Percentiles rank a stretch among this genome's conserved stretches.
phyloP scores from a whole-genome alignment of 306 rosid species.

The Corylus americana region DNA sequence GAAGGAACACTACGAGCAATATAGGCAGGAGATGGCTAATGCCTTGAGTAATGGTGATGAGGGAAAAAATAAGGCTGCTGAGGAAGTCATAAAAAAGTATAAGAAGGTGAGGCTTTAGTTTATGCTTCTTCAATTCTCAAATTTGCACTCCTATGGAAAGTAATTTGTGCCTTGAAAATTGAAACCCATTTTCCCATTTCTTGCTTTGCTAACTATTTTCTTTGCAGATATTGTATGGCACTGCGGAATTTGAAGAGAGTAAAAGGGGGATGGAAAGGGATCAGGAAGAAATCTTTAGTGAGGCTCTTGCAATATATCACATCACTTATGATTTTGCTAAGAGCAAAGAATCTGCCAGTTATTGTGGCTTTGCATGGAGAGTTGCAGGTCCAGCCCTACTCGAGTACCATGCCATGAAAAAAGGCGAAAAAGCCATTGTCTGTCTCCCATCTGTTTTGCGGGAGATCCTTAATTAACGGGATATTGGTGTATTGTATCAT shows the following conservation, averaged over 20 bases:
- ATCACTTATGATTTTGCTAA: slow-evolving; percentile 51
- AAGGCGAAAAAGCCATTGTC: slow-evolving; percentile 24
- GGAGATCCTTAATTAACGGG: slow-evolving; percentile 35
- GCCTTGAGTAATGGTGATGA: slow-evolving; percentile 18
- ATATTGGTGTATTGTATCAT: neutral
- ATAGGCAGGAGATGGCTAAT: slow-evolving; percentile 40
- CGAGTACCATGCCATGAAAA: slow-evolving; percentile 26
- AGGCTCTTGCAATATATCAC: slow-evolving; percentile 64
- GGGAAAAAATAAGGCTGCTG: slow-evolving; percentile 35
- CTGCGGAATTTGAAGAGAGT: slow-evolving; percentile 42
- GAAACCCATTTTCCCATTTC: slow-evolving; percentile 1
- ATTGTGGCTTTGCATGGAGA: slow-evolving; percentile 66
- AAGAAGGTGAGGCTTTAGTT: slow-evolving; percentile 37
- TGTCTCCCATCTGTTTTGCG: slow-evolving; percentile 45
- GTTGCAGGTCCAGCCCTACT: slow-evolving; percentile 63
- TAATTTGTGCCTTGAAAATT: neutral
- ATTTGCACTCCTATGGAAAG: no score
- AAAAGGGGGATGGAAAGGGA: slow-evolving; percentile 15
- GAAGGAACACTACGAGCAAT: slow-evolving; percentile 28
- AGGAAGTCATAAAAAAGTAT: slow-evolving; percentile 40
- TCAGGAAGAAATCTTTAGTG: slow-evolving; percentile 39
- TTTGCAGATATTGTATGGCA: slow-evolving; percentile 50
- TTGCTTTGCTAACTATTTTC: slow-evolving; percentile 9
- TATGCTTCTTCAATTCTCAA: neutral
- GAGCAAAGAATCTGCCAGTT: rapidly evolving